Evolutionary conservation across 2,329 filamentous ascomycete species (phyloP).

Genomic region (Fusarium neocosmosporiellum): DNA sequence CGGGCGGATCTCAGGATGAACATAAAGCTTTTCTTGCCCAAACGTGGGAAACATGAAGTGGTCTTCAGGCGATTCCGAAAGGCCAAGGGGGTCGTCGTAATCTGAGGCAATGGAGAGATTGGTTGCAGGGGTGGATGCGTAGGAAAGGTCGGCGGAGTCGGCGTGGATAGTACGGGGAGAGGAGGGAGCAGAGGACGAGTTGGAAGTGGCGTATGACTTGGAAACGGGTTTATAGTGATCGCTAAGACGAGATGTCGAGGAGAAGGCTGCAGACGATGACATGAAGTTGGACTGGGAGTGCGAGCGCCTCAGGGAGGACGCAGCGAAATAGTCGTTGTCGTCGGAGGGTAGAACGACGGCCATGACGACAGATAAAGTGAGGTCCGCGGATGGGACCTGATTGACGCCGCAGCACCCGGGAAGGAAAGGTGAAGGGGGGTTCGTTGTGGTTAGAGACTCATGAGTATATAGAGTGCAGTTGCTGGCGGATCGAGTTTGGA

Average conservation of each 20-base stretch:
- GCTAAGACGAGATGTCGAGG: conserved; percentile 59
- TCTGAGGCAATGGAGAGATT: conserved; percentile 71
- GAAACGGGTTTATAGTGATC: conserved; percentile 59
- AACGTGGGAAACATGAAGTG: conserved; percentile 60
- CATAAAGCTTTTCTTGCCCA: conserved; percentile 59
- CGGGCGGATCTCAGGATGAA: conserved; percentile 42
- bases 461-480: conserved; percentile 28
- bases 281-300: conserved; percentile 70
- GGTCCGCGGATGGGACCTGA: conserved; percentile 35
- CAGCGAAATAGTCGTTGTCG: conserved; percentile 67
- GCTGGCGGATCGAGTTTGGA: conserved; percentile 1
- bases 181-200: conserved; percentile 65
- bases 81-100: conserved; percentile 60
- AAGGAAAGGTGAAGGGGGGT: conserved; percentile 24
- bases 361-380: conserved; percentile 53
- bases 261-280: conserved; percentile 55
- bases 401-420: conserved; percentile 39
- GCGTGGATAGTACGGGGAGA: conserved; percentile 64
- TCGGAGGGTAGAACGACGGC: conserved; percentile 68
- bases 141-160: conserved; percentile 67
- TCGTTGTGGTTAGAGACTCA: conserved; percentile 37
- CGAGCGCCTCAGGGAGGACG: conserved; percentile 66
- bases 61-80: conserved; percentile 59
- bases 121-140: conserved; percentile 71
- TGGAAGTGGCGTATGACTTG: conserved; percentile 58